phyloP scores from a whole-genome alignment of 2,329 filamentous ascomycete genomes.

The Arthrocladium fulminans region DNA sequence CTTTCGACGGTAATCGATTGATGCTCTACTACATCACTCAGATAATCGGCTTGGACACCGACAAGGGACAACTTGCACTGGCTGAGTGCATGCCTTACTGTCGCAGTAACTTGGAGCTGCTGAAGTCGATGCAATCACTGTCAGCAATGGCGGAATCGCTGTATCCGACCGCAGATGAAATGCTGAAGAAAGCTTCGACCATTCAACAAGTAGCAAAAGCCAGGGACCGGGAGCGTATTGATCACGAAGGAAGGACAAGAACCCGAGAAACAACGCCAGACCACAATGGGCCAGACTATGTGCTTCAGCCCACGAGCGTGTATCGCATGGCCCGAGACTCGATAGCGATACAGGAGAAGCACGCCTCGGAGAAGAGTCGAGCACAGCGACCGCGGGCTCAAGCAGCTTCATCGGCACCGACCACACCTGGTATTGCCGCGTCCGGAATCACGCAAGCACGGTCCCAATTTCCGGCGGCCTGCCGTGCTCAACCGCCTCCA shows the following conservation, averaged over 20 bases:
- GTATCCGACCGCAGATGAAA: slow-evolving; percentile 6
- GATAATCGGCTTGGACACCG: slow-evolving; percentile 26
- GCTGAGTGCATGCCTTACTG: slow-evolving; percentile 13
- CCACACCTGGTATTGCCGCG: not conserved
- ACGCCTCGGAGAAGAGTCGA: slow-evolving; percentile 8
- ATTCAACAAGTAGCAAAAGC: slow-evolving; percentile 6
- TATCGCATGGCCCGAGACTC: slow-evolving; percentile 9
- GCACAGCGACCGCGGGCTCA: slow-evolving; percentile 3
- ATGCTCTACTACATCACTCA: slow-evolving; percentile 43
- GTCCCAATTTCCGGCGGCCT: not conserved
- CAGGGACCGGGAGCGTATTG: slow-evolving; percentile 9
- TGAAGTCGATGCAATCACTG: slow-evolving; percentile 21
- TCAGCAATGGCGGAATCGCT: slow-evolving; percentile 21
- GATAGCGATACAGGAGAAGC: slow-evolving; percentile 9
- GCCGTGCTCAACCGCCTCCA: not conserved
- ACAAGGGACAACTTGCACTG: slow-evolving; percentile 12
- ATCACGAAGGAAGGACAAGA: slow-evolving; percentile 2
- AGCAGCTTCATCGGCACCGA: not conserved
- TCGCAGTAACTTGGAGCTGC: slow-evolving; percentile 19
- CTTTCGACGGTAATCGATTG: slow-evolving; percentile 41
- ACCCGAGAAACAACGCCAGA: slow-evolving; percentile 9
- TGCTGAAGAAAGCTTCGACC: slow-evolving; percentile 8
- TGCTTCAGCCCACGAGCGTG: slow-evolving; percentile 10
- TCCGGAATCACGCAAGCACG: not conserved
- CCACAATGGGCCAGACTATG: slow-evolving; percentile 9